A percentile compares a stretch with the other conserved stretches of the same genome.
Evolutionary conservation across 1,284 basidiomycete genomes (phyloP).

Genomic region (Mixia osmundae): DNA sequence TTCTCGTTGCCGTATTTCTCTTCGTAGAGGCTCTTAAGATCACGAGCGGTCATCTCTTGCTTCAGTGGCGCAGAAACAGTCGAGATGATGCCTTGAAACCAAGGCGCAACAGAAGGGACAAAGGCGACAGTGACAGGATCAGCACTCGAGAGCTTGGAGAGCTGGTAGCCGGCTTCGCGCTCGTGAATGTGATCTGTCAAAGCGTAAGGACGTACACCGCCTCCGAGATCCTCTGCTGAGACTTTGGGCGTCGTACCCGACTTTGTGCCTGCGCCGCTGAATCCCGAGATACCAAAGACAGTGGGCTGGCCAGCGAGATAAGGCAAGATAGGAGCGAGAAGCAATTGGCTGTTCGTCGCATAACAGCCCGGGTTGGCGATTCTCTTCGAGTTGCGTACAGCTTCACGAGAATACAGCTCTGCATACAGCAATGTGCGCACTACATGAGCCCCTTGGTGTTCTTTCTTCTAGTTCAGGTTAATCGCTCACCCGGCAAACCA

Average conservation of each 20-base stretch:
- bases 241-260: constrained; percentile 57
- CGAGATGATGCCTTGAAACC: constrained; percentile 90
- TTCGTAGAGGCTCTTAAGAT: constrained; percentile 51
- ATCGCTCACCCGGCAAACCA: constrained; percentile 73
- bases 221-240: constrained; percentile 42
- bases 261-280: constrained; percentile 81
- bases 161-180: constrained; percentile 67
- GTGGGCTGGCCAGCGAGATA: constrained; percentile 51
- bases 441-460: constrained; percentile 16
- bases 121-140: constrained; percentile 47
- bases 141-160: constrained; percentile 32
- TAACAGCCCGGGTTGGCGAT: constrained; percentile 97
- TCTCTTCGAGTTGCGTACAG: constrained; percentile 44
- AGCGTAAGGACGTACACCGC: constrained; percentile 59
- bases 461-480: constrained; percentile 14
- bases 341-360: constrained; percentile 74
- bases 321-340: constrained; percentile 66
- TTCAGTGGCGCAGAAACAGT: constrained; percentile 60
- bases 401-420: constrained; percentile 71
- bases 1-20: constrained; percentile 52
- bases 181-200: constrained; percentile 98
- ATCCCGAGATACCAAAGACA: constrained; percentile 80
- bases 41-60: constrained; percentile 37
- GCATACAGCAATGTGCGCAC: constrained; percentile 12
- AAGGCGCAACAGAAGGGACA: constrained; percentile 65